Evolutionary conservation across 306 rosid genomes (phyloP).

Genomic region (Parietaria judaica): DNA sequence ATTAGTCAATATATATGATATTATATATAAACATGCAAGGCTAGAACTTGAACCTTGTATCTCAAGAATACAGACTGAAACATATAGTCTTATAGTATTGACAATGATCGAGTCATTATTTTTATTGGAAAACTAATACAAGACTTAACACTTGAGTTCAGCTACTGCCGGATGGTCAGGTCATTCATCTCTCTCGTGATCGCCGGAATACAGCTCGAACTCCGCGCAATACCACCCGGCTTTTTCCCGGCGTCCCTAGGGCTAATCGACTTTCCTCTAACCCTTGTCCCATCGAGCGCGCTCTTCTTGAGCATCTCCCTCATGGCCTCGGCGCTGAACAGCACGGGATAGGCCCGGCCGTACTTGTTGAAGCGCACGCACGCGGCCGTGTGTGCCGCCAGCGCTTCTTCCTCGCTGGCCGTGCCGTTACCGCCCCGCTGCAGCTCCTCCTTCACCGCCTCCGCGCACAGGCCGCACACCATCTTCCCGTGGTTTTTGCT

Average conservation of each 20-base stretch:
- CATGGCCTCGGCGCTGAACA: conserved; percentile 89
- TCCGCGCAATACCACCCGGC: conserved; percentile 57
- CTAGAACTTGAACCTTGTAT: too few relatives aligned
- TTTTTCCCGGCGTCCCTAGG: conserved; percentile 69
- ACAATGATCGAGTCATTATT: too few relatives aligned
- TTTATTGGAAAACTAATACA: conserved; percentile 2
- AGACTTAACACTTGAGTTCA: too few relatives aligned
- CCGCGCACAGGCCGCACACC: conserved; percentile 79
- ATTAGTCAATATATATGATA: too few relatives aligned
- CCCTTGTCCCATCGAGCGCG: conserved; percentile 38
- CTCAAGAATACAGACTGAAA: too few relatives aligned
- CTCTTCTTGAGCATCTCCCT: conserved; percentile 79
- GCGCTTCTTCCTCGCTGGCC: conserved; percentile 49
- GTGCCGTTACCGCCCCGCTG: conserved; percentile 80
- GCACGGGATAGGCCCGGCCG: conserved; percentile 78
- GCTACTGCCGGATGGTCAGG: conserved; percentile 27
- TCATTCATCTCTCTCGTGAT: conserved; percentile 59
- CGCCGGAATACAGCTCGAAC: conserved; percentile 86
- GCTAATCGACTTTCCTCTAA: conserved; percentile 70
- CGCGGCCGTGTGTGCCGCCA: conserved; percentile 63
- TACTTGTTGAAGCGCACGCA: conserved; percentile 75
- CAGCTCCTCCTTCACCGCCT: conserved; percentile 86
- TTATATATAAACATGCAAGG: too few relatives aligned
- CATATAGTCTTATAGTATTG: too few relatives aligned
- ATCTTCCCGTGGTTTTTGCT: conserved; percentile 59